Evolutionary conservation across 139 green algal species (phyloP), one percentile per base, ranked within the genome.

Genomic region (Penium margaritaceum): DNA sequence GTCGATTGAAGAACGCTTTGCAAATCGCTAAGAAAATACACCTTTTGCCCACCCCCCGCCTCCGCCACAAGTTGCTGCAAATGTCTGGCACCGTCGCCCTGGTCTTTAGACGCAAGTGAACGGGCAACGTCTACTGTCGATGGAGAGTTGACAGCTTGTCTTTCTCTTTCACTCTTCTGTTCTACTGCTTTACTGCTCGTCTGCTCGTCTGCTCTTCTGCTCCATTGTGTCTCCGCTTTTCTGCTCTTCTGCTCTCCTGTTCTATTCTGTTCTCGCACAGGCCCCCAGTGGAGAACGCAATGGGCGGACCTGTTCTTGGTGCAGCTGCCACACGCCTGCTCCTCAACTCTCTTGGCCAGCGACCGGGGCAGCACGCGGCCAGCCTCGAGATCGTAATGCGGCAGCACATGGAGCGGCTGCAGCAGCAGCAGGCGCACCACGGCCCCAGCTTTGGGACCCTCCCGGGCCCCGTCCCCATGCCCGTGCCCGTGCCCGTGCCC

Each of bases 271-370:
- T 12, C 29, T 46, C 14, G 53, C 19, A 5, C 69, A 76, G 69
- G 69, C 54, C 14, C 32, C 69, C 69, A 33, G 39, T 76, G 32
- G 19, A 41, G 32, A 43, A 43, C 19, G 69, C 69, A 3, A 55
- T 76, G 35, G 69, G 69, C 75, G 69, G 69, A 1, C 47, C 51
- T 4, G 53, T 53, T 19, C 24, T 76, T 19, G 69, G 69, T 36
- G 69, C 69, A 14, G 69, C 69, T 44, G 69, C 69, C 38, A 57
- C 44, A 36, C 69, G 69, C 15, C 69, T 76, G 37, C 44, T 76
- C 24, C 51, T 73, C 46, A 73, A 73, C 17, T 60, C 47, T 33
- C 47, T 60, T 21, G 47, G 47, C 47, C 5, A 17, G 15, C n/a
- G 47, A 24, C n/a, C 21, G 47, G 47, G 47, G 47, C 47, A 5